Base-by-base conservation (phyloP, 2,329 filamentous ascomycete genomes). In the Trichoderma asperellum region DNA sequence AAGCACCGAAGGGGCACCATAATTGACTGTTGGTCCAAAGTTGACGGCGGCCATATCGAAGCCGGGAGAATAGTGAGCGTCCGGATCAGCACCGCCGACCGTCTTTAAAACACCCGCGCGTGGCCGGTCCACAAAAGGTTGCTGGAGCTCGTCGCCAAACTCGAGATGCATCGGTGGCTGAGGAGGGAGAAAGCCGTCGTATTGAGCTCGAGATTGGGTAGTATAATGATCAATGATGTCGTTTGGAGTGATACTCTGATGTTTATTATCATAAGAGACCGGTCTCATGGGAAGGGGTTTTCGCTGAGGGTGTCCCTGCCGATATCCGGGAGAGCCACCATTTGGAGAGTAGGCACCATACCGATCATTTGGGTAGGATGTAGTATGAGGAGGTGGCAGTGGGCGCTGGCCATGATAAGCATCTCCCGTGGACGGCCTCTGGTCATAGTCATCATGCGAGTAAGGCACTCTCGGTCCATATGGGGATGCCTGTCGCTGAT, bases 21-120 rank as follows among this genome's bases (percentile, higher is more conserved):
- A 91, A 70, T 91, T 90, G 74, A 92, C 82, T 0, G 94, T 97
- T 6, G 91, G 93, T 0, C 95, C 95, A 80, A 97, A 97, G 78
- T 97, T 90, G 71, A 97, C 87, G 5, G 86, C 81, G 0, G 93
- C 92, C 70, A 97, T 89, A 68, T 88, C 85, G 29, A 87, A 83
- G 16, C 82, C 76, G 0, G 77, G 29, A 7, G 34, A 47, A 27
- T 61, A 60, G 18, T 68, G 74, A 34, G 67, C 72, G 47, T 75
- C 74, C 8, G 74, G 75, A 1, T 82, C 80, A 4, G 76, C 75
- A n/a, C 83, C 83, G 4, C 93, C 94, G 12, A 94, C 89, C 1
- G 91, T 93, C 77, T 91, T 94, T 77, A 95, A 83, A 7, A 94
- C 89, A 60, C 94, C 94, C 72, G 92, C 91, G 71, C 95, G 87